Evolutionary conservation across 176 grass and related monocot genomes (phyloP).

Genomic region (Olyra latifolia): DNA sequence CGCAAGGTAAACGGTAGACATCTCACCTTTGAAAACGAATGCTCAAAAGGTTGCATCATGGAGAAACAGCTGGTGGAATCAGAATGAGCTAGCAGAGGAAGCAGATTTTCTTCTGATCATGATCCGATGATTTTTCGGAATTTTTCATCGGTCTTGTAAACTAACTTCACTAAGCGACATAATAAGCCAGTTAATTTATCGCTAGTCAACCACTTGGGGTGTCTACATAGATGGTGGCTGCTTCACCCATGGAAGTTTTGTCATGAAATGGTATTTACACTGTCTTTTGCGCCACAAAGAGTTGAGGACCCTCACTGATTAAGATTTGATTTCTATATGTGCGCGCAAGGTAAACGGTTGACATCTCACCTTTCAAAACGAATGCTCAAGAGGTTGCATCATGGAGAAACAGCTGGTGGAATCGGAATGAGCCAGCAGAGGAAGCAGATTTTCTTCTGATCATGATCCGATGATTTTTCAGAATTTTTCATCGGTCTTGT

Average conservation of each 20-base stretch:
- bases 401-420: background rate
- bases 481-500: background rate
- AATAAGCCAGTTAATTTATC: background rate
- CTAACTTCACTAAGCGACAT: background rate
- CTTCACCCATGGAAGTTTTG: background rate
- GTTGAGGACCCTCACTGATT: background rate
- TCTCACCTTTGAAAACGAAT: background rate
- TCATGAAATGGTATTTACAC: background rate
- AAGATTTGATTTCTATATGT: background rate
- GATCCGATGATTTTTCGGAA: background rate
- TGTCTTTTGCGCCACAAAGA: background rate
- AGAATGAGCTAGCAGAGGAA: background rate
- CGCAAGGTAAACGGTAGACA: background rate
- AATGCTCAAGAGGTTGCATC: background rate
- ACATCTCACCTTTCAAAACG: background rate
- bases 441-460: background rate
- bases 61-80: conserved; percentile 23
- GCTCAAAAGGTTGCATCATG: background rate
- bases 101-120: background rate
- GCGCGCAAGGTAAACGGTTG: background rate
- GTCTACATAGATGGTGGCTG: background rate
- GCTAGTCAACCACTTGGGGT: conserved; percentile 5
- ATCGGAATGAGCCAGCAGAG: conserved; percentile 16
- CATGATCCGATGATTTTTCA: background rate
- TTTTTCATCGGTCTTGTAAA: background rate